Evolutionary conservation across 2,329 filamentous ascomycete species (phyloP).

Genomic region (Spiromastix sp.): DNA sequence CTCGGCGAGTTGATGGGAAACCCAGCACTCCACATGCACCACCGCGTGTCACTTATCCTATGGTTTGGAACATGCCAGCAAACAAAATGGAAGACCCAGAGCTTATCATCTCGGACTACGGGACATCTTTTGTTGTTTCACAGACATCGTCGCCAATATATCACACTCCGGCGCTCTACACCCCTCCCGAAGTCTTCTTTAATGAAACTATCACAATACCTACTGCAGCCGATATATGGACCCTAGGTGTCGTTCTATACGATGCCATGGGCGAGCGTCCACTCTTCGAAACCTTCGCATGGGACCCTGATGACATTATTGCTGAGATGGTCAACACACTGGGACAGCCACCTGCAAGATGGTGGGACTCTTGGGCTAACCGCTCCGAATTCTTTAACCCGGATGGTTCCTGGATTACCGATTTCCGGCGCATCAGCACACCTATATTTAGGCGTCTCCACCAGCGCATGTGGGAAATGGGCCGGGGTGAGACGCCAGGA

Average conservation of each 20-base stretch:
- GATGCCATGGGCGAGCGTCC: conserved; percentile 14
- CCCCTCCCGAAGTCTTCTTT: conserved; percentile 14
- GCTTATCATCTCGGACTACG: conserved; percentile 17
- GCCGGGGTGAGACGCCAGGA: too few species aligned
- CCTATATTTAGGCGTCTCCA: conserved; percentile 7
- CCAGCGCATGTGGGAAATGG: neutral
- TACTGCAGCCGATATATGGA: conserved; percentile 15
- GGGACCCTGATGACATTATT: conserved; percentile 14
- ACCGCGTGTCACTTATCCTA: conserved; percentile 11
- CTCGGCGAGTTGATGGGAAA: conserved; percentile 13
- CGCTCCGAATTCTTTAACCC: conserved; percentile 13
- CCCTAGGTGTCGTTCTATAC: conserved; percentile 13
- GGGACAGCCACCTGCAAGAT: conserved; percentile 11
- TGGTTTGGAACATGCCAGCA: conserved; percentile 14
- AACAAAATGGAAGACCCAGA: conserved; percentile 13
- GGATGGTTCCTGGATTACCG: conserved; percentile 13
- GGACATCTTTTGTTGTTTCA: conserved; percentile 14
- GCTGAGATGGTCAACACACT: conserved; percentile 16
- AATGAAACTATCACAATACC: conserved; percentile 9
- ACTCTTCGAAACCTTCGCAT: conserved; percentile 16
- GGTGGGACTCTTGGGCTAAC: conserved; percentile 14
- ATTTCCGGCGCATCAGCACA: conserved; percentile 12
- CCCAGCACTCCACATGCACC: conserved; percentile 14
- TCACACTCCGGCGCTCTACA: conserved; percentile 14
- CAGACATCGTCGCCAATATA: conserved; percentile 13